Evolutionary conservation across 345 rosid species (phyloP).

Genomic region (Lenwebbia sp.): DNA sequence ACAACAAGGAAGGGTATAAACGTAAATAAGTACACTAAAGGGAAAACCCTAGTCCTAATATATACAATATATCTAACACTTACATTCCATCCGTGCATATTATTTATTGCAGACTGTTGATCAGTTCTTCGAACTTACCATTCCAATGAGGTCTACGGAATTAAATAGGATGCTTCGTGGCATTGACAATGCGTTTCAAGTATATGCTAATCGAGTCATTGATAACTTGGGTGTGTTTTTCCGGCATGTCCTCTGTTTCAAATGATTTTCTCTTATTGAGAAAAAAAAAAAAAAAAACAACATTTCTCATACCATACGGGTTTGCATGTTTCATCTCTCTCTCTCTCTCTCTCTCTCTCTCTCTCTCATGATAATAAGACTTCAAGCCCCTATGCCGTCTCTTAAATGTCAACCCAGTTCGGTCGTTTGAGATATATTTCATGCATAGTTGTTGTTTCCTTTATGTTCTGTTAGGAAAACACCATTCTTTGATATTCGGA

Average conservation of each 20-base stretch:
- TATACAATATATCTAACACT: too few relatives aligned
- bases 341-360: too few relatives aligned
- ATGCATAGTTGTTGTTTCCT: too few relatives aligned
- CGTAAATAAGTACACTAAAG: too few relatives aligned
- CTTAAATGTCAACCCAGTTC: too few relatives aligned
- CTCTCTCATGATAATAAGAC: too few relatives aligned
- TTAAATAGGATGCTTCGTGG: conserved; percentile 70
- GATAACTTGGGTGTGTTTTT: conserved; percentile 67
- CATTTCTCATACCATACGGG: background rate
- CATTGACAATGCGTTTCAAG: conserved; percentile 88
- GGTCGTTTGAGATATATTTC: too few relatives aligned
- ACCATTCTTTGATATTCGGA: too few relatives aligned
- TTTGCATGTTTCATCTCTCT: background rate
- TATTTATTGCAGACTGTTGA: conserved; percentile 79
- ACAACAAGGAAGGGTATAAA: too few relatives aligned
- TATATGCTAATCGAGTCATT: conserved; percentile 62
- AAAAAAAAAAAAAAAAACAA: background rate
- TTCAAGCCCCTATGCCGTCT: too few relatives aligned
- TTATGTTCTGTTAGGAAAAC: too few relatives aligned
- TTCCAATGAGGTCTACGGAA: conserved; percentile 82
- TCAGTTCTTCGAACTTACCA: conserved; percentile 78
- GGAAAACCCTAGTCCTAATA: too few relatives aligned
- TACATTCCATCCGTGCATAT: background rate
- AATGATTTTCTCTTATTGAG: background rate
- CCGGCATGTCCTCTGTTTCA: background rate